Conservation (phyloP, 2,329 filamentous ascomycete species). For the Ceratocystis variospora region DNA sequence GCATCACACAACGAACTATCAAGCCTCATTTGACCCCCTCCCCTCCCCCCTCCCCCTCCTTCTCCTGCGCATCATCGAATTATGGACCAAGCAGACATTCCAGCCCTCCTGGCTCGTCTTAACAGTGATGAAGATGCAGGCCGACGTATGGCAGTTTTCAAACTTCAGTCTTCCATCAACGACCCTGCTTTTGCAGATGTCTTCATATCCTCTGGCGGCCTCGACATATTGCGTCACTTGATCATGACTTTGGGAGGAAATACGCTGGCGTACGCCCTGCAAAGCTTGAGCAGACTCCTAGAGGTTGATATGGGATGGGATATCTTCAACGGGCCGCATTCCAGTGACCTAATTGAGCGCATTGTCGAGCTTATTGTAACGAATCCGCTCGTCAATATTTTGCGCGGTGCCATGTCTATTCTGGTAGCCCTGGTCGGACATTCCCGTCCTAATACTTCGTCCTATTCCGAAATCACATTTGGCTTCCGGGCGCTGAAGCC, state of each 20-base stretch:
- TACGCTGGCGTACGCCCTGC: conserved; percentile 86
- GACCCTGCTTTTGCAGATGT: conserved; percentile 93
- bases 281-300: conserved; percentile 71
- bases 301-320: conserved; percentile 99
- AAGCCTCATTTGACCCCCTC: not conserved
- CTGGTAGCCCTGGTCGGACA: conserved; percentile 85
- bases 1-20: not conserved
- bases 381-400: conserved; percentile 92
- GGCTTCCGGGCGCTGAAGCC: conserved; percentile 88
- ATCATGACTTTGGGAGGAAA: conserved; percentile 81
- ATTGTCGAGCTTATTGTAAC: conserved; percentile 88
- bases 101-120: conserved; percentile 49
- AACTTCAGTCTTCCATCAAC: conserved; percentile 86
- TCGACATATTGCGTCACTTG: conserved; percentile 66
- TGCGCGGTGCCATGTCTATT: conserved; percentile 92
- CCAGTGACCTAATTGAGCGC: conserved; percentile 55
- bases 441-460: conserved; percentile 50
- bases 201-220: conserved; percentile 80
- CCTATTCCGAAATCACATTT: conserved; percentile 39
- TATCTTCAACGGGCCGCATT: conserved; percentile 50
- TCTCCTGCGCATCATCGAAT: not conserved
- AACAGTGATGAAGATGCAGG: conserved; percentile 70
- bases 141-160: conserved; percentile 98
- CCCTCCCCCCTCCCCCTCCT: too few species aligned
- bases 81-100: conserved; percentile 56